phyloP scores from a whole-genome alignment of 257 asterid species.

The Petunia secreta region DNA sequence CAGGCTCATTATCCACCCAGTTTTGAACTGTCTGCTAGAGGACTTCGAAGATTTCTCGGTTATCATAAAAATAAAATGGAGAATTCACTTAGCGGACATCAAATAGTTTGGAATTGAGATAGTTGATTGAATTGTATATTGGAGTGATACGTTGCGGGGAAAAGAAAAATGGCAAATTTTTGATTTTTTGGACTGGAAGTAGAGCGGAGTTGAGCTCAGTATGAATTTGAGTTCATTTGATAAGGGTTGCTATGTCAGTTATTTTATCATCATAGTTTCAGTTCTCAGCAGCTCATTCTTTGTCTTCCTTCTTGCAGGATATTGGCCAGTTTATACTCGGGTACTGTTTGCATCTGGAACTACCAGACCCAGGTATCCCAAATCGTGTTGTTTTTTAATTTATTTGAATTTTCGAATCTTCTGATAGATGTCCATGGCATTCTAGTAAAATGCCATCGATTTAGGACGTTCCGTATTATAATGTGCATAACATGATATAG shows the following conservation, averaged over 20 bases:
- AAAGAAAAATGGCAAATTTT: neutral
- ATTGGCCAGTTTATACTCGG: conserved; percentile 86
- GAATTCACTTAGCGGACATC: neutral
- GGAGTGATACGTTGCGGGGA: conserved; percentile 1
- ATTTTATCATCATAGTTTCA: neutral
- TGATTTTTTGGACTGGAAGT: neutral
- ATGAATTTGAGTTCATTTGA: neutral
- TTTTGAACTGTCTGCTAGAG: too few relatives aligned
- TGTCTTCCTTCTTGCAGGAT: conserved; percentile 56
- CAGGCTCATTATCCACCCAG: too few relatives aligned
- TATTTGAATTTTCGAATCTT: neutral
- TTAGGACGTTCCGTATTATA: neutral
- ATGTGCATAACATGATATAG: neutral
- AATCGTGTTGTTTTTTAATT: neutral
- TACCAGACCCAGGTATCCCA: conserved; percentile 84
- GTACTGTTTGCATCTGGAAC: conserved; percentile 92
- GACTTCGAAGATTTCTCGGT: too few relatives aligned
- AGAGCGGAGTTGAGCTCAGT: conserved; percentile 2
- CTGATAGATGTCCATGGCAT: neutral
- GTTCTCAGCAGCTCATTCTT: neutral
- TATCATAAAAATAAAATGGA: neutral
- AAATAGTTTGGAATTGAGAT: neutral
- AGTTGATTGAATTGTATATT: conserved; percentile 1
- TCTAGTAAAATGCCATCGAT: neutral
- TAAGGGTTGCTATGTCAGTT: neutral